Base-by-base conservation (phyloP, 2,329 filamentous ascomycete species). In the Biscogniauxia sp. region DNA sequence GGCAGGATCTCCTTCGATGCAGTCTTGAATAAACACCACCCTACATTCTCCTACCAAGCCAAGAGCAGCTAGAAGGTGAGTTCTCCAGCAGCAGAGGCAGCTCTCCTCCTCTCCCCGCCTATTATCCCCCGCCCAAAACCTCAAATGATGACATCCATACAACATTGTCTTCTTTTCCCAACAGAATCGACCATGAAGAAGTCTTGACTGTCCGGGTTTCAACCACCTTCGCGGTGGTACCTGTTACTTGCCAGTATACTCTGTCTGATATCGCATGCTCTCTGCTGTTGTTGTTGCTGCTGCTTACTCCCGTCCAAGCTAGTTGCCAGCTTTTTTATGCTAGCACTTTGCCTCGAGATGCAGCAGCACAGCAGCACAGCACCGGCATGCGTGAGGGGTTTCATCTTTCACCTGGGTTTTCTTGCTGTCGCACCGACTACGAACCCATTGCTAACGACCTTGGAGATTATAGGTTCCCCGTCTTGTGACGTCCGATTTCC, bases 161-260 rank as follows among this genome's bases (percentile, higher is more conserved):
- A 81, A 80, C 64, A 77, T 81, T 32, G 82, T 89, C 90, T 93
- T 93, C 90, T 92, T 93, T 92, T 90, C 88, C 88, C 84, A 88
- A 83, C 89, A 80, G 89, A 93, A 84, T 92, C 90, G 90, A 87
- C 89, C 88, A 88, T 93, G 90, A 92, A 86, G 91, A 88, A 80
- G 74, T 80, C 74, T 80, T 59, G 82, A 84, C 84, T 89, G 80
- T 84, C 81, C 86, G 88, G 88, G 86, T 80, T 79, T 78, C 28
- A 78, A 78, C 74, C 76, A 80, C 74, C 32, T 20, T 20, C 79
- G 79, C 78, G 77, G 76, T 73, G 73, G 81, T 74, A 76, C 86
- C 88, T 91, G 90, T 89, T 93, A 93, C 90, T 93, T 91, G 90
- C 90, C 90, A 93, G 90, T 93, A 93, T 88, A 82, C 78, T 80